These are phyloP conservation scores for Casuarina glauca DNA, from an alignment of 306 rosid genomes.

Conservation along the genomic window DNA sequence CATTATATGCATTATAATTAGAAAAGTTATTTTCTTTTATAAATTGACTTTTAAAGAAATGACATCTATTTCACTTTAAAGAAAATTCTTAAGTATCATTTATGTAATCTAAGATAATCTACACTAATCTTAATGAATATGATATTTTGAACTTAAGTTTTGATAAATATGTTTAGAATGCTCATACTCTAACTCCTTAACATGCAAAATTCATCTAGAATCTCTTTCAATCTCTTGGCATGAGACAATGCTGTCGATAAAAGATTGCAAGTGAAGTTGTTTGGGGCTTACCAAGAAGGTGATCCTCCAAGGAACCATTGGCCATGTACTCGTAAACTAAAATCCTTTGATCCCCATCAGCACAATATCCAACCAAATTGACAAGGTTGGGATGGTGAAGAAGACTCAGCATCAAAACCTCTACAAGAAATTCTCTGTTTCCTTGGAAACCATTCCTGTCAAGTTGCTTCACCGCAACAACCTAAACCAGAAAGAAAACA, in stretches of 20 bases:
- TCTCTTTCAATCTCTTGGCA: not conserved
- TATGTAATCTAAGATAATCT: too few relatives aligned
- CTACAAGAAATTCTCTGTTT: slow-evolving; percentile 85
- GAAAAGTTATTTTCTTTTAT: too few relatives aligned
- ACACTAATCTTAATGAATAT: too few relatives aligned
- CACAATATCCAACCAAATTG: slow-evolving; percentile 82
- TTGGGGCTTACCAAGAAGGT: slow-evolving; percentile 66
- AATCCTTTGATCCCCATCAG: slow-evolving; percentile 78
- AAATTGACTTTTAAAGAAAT: too few relatives aligned
- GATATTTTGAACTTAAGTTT: too few relatives aligned
- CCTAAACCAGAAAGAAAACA: slow-evolving; percentile 37
- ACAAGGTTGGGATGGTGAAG: slow-evolving; percentile 83
- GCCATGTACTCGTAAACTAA: slow-evolving; percentile 86
- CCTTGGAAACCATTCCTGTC: slow-evolving; percentile 94
- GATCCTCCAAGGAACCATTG: slow-evolving; percentile 88
- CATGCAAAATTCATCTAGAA: not conserved
- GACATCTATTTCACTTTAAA: too few relatives aligned
- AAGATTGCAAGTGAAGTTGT: not conserved
- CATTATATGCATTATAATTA: too few relatives aligned
- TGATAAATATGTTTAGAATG: too few relatives aligned
- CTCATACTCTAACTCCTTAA: too few relatives aligned
- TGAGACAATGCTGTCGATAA: not conserved
- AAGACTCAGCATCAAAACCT: slow-evolving; percentile 90
- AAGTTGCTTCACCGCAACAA: slow-evolving; percentile 89
- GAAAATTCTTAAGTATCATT: too few relatives aligned